Percentiles rank a stretch among this genome's conserved stretches.
These are phyloP conservation scores for Fraxinus velutina DNA, from an alignment of 305 asterid species.

Conservation along the genomic window DNA sequence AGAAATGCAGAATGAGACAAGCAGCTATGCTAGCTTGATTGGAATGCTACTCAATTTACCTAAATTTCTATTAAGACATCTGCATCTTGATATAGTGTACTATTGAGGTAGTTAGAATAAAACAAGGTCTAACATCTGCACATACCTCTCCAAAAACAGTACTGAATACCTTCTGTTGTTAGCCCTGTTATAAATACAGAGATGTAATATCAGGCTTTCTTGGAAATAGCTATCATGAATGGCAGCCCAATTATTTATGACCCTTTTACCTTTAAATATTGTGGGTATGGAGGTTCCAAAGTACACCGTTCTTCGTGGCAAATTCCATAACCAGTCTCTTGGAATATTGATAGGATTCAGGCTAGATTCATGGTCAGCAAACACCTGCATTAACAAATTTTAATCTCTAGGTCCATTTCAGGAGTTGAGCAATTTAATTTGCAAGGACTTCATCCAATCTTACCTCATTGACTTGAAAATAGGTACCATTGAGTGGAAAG, in stretches of 20 bases:
- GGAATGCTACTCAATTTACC: neutral
- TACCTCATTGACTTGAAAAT: constrained; percentile 97
- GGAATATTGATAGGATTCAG: constrained; percentile 73
- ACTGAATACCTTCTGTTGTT: constrained; percentile 70
- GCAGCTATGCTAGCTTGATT: neutral
- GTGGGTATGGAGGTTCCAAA: constrained; percentile 94
- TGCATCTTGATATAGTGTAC: constrained; percentile 13
- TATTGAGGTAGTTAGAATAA: constrained; percentile 16
- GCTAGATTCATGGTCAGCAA: constrained; percentile 92
- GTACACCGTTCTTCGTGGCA: constrained; percentile 77
- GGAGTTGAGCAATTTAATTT: neutral
- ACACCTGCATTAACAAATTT: constrained; percentile 54
- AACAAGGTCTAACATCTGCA: constrained; percentile 14
- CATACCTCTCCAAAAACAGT: constrained; percentile 97
- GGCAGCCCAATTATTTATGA: constrained; percentile 10
- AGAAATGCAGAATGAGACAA: neutral
- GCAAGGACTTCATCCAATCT: neutral
- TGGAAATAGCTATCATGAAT: constrained; percentile 4
- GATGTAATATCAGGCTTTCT: constrained; percentile 18
- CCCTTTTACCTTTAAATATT: constrained; percentile 71
- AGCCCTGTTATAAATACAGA: constrained; percentile 50
- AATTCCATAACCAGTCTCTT: constrained; percentile 81
- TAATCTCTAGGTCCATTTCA: constrained; percentile 19
- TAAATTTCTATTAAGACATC: neutral
- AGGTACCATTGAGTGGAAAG: constrained; percentile 56